Percentiles rank a stretch among this genome's conserved stretches.
Evolutionary conservation across 2,329 filamentous ascomycete species (phyloP).

Genomic region (Cercospora beticola): DNA sequence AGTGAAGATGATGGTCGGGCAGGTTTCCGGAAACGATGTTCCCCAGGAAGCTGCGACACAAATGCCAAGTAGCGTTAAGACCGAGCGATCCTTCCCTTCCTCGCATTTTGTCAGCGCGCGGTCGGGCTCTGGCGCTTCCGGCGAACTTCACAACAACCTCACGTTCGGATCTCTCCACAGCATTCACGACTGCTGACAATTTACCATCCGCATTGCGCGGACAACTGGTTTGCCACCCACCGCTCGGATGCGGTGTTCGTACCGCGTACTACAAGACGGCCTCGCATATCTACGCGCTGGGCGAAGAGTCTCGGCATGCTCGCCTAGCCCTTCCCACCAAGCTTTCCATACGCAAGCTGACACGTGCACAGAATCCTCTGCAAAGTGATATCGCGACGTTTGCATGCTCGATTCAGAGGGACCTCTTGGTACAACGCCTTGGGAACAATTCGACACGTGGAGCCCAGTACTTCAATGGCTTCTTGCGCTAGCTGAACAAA

Average conservation of each 20-base stretch:
- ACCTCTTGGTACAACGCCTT: background rate
- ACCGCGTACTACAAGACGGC: background rate
- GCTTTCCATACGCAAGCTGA: slow-evolving; percentile 3
- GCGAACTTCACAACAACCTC: background rate
- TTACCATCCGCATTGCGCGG: background rate
- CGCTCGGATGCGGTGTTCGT: background rate
- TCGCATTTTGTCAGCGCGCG: background rate
- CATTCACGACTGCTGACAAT: background rate
- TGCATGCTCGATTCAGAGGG: background rate
- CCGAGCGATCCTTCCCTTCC: background rate
- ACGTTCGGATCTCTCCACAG: background rate
- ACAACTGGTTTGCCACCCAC: background rate
- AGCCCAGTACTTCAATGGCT: background rate
- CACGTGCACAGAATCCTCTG: background rate
- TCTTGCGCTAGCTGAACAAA: background rate
- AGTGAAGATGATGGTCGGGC: background rate
- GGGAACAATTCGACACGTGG: background rate
- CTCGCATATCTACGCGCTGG: background rate
- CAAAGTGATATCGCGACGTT: background rate
- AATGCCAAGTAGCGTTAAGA: background rate
- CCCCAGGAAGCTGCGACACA: background rate
- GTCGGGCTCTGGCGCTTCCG: background rate
- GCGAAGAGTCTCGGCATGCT: background rate
- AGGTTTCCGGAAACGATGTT: background rate
- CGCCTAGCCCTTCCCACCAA: background rate